Evolutionary conservation across 2,329 filamentous ascomycete genomes (phyloP).

Genomic region (Scedosporium boydii): DNA sequence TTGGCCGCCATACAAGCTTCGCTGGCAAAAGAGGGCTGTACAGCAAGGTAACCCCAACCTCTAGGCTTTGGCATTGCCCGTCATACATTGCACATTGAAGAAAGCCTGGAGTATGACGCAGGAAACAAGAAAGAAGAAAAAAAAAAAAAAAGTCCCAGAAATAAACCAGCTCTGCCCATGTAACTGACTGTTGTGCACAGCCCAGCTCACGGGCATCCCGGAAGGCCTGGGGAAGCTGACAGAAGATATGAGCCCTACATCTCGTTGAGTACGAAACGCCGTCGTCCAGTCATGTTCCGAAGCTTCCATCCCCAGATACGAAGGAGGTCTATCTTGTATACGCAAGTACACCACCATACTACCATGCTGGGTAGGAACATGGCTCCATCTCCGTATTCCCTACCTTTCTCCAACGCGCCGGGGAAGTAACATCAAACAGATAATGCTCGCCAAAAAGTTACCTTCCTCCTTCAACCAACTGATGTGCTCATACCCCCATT

Average conservation of each 20-base stretch:
- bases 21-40: not conserved
- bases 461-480: not conserved
- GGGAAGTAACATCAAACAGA: not conserved
- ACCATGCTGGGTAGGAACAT: not conserved
- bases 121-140: not conserved
- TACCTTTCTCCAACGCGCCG: not conserved
- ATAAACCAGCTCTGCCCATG: not conserved
- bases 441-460: not conserved
- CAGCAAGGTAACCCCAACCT: not conserved
- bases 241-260: not conserved
- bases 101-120: not conserved
- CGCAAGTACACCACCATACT: not conserved
- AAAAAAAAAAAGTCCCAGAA: not conserved
- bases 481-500: slow-evolving; percentile 4
- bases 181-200: not conserved
- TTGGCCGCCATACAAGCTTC: not conserved
- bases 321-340: not conserved
- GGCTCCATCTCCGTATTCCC: not conserved
- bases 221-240: not conserved
- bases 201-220: not conserved
- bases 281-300: not conserved
- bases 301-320: not conserved
- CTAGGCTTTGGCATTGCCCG: not conserved
- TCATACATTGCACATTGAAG: no score
- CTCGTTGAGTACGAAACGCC: not conserved